phyloP scores from a whole-genome alignment of 2,329 filamentous ascomycete genomes.

The Seiridium cupressi region DNA sequence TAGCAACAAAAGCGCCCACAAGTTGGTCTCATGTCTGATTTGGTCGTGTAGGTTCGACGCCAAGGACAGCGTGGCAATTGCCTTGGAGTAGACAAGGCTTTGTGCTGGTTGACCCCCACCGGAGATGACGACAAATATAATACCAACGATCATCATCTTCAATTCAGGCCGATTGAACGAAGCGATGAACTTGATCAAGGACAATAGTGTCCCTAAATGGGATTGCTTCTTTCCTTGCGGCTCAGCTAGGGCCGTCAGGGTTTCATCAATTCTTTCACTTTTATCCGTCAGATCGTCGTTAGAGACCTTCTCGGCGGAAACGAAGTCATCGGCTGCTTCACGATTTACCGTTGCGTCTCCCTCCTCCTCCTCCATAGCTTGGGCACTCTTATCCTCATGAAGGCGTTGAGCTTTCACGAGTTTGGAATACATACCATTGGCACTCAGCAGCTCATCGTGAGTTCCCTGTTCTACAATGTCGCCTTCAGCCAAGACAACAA shows the following conservation, averaged over 20 bases:
- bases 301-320: not conserved
- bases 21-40: no score
- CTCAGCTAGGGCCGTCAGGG: no score
- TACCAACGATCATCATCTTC: slow-evolving; percentile 35
- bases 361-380: no score
- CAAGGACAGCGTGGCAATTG: not conserved
- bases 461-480: slow-evolving; percentile 78
- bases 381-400: no score
- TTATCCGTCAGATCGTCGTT: not conserved
- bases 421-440: not conserved
- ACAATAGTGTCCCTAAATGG: not conserved
- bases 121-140: slow-evolving; percentile 30
- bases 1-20: not conserved
- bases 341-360: not conserved
- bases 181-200: not conserved
- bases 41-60: not conserved
- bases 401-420: not conserved
- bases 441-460: slow-evolving; percentile 57
- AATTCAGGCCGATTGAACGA: not conserved
- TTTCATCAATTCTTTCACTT: no score
- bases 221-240: no score
- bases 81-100: not conserved
- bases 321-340: not conserved
- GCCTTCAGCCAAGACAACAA: slow-evolving; percentile 88
- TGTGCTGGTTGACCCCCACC: not conserved